These are phyloP conservation scores for Aegle marmelos DNA, from an alignment of 345 rosid species.

Conservation along the genomic window DNA sequence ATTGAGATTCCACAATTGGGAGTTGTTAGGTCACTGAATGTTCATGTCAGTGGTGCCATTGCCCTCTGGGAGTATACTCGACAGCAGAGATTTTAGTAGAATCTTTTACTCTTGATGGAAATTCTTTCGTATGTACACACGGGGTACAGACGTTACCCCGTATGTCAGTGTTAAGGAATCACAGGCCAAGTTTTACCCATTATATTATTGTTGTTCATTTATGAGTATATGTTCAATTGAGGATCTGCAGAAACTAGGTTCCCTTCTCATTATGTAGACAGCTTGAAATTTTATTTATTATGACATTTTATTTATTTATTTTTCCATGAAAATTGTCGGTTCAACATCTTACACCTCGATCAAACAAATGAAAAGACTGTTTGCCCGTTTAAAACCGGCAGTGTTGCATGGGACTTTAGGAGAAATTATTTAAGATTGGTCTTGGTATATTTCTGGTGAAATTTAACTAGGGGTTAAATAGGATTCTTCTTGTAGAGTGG, in stretches of 20 bases:
- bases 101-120: neutral
- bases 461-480: neutral
- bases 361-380: neutral
- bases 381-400: neutral
- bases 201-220: neutral
- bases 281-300: neutral
- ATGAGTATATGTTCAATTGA: neutral
- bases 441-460: neutral
- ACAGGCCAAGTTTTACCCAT: neutral
- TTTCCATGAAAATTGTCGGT: neutral
- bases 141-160: neutral
- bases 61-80: slow-evolving; percentile 98
- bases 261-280: neutral
- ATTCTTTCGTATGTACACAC: neutral
- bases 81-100: slow-evolving; percentile 66
- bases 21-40: slow-evolving; percentile 89
- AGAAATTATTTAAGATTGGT: neutral
- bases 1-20: slow-evolving; percentile 95
- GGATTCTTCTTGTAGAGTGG: neutral
- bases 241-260: neutral
- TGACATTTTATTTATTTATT: neutral
- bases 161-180: neutral
- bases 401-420: neutral
- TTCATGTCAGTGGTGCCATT: slow-evolving; percentile 94
- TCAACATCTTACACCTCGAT: neutral